Evolutionary conservation across 2,329 filamentous ascomycete species (phyloP), one percentile per base, ranked within the genome.

Genomic region (Cryphonectria radicalis): DNA sequence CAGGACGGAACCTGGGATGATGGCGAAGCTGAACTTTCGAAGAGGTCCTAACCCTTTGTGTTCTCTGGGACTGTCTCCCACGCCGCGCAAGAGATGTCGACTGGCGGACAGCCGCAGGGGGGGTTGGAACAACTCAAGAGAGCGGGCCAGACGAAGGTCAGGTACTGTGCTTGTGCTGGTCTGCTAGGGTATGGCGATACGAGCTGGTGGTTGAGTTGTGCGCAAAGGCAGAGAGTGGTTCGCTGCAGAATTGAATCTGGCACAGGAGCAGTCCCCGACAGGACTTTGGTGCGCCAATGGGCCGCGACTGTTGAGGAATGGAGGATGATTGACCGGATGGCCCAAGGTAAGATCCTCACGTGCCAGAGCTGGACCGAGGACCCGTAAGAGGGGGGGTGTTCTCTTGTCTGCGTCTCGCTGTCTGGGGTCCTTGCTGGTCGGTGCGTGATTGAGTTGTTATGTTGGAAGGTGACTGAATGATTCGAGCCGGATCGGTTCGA

Each of bases 321-420:
- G 42, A 68, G n/a, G 59, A 19, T 53, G 37, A 66, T 62, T 11
- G 63, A 66, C 6, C 22, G 63, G 14, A 55, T 59, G 62, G 40
- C 63, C 35, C 35, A 59, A 28, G 40, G 42, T 73, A 63, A 68
- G 57, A 73, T 67, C 66, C 63, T 72, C 70, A 66, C 71, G 69
- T 73, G 69, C 71, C 71, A 73, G 65, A 70, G 68, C 43, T 19
- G 71, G 13, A 43, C 43, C 65, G 64, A 43, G 62, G 53, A 42
- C 19, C 60, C 22, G 32, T 25, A 25, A 60, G 65, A 66, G 37
- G 55, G 53, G 67, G 19, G n/a, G n/a, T 19, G 37, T 25, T 60
- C 35, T 25, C 60, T 63, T 46, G 40, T 46, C 62, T 64, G 62
- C 68, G 65, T 72, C 68, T 67, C 59, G 65, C 65, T 40, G 37